Evolutionary conservation across 2,329 filamentous ascomycete species (phyloP), one percentile per base, ranked within the genome.

Genomic region (Cordyceps cicadae): DNA sequence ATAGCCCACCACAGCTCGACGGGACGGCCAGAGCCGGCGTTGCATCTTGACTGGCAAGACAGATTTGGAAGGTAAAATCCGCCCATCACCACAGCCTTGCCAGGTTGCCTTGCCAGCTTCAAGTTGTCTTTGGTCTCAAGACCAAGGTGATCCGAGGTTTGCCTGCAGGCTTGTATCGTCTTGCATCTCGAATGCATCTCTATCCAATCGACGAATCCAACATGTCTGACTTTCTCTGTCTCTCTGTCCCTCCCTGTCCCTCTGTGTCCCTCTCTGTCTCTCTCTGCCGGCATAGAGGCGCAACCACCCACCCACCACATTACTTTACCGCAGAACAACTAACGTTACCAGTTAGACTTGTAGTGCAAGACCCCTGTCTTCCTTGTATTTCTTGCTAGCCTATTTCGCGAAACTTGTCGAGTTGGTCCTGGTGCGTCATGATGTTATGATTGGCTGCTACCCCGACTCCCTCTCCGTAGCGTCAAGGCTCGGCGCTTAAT

Each of bases 401-500:
- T 48, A 54, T 59, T 24, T 24, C 24, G 41, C 17, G 41, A 50
- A 6, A n/a, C 26, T n/a, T 19, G 21, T 9, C 11, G 8, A 54
- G 21, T 21, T 49, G 39, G 15, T 2, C 15, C 3, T 41, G 19
- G 19, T 29, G 49, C 19, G 21, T 39, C 50, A 14, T 60, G 41
- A 54, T 60, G 17, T 39, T 43, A 14, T 60, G 41, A 60, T 60
- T 60, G 58, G 58, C 12, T 32, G 39, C 43, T 54, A 53, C 8
- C 54, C 15, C 29, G 58, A 48, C 5, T 15, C 32, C 32, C 19
- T 5, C n/a, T 21, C 24, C 34, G 51, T 60, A 60, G 58, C 50
- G 58, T 60, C 29, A 15, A 49, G 52, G 50, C 58, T 41, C 58
- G 58, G 58, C 58, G 58, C 58, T 60, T 60, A 60, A 54, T 37